Evolutionary conservation across 371 early-diverging fungal genomes (phyloP), one percentile per base, ranked within the genome.

Genomic region (Mortierella polycephala): DNA sequence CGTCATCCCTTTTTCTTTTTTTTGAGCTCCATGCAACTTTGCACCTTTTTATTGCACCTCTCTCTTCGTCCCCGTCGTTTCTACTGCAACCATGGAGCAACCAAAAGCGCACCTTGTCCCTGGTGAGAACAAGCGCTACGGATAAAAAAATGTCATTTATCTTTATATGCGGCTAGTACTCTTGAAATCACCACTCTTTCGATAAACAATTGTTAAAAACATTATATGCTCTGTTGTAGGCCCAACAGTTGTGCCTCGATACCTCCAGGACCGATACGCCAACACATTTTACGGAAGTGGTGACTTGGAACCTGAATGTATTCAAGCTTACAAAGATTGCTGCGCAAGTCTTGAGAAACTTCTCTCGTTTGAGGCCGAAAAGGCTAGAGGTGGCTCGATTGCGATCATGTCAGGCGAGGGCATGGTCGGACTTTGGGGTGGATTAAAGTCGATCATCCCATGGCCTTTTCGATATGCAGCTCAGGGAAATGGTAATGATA

Each of bases 381-480:
- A 54, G 1, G 41, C 21, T 11, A 23, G 40, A 8, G 71, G 71
- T 1, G 76, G 76, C 20, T 63, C 69, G 51, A 57, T 72, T n/a
- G 73, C 62, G 39, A 71, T 77, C 62, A 71, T 77, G 79, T 57
- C 73, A 2, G 79, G 79, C 10, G 79, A 77, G 13, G 79, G 69
- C 9, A 77, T 77, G 79, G 69, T 69, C 16, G 79, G 52, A 7
- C 69, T 77, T 11, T 77, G 79, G 79, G 79, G 69, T 0, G 79
- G 79, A 12, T 41, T 77, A 12, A 77, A 77, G 51, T 77, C 73
- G 12, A 59, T 72, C 40, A 72, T 77, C 39, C 79, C 79, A 8
- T 77, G 79, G 79, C 73, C 73, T 0, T 77, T 68, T 23, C 41
- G 65, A 8, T 57, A 62, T 39, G 62, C 60, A 40, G 10, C n/a